Evolutionary conservation across 805 yeast genomes (phyloP).

Genomic region (Schwanniomyces occidentalis): DNA sequence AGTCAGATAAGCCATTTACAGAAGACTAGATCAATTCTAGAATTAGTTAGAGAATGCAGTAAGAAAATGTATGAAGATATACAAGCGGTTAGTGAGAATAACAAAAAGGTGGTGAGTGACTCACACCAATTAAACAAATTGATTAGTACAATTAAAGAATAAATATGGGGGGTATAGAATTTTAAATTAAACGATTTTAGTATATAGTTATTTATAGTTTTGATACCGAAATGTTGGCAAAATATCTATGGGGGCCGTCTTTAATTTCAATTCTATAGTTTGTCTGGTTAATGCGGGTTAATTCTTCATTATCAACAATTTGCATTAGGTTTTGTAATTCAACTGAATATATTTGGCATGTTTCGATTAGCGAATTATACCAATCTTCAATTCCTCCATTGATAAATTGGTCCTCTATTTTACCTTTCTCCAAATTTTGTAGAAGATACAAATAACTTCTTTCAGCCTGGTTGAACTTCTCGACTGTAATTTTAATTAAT

Average conservation of each 20-base stretch:
- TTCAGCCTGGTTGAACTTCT: constrained; percentile 9
- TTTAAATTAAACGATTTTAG: neutral
- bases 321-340: constrained; percentile 12
- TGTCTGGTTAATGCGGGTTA: neutral
- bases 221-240: constrained; percentile 19
- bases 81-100: constrained; percentile 15
- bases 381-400: constrained; percentile 10
- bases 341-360: constrained; percentile 15
- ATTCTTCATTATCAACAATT: neutral
- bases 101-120: constrained; percentile 12
- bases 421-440: constrained; percentile 2
- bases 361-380: constrained; percentile 18
- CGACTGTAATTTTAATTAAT: constrained; percentile 8
- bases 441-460: constrained; percentile 3
- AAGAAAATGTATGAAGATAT: constrained; percentile 28
- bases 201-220: neutral
- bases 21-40: constrained; percentile 30
- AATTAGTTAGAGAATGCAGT: constrained; percentile 28
- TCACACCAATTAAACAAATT: constrained; percentile 7
- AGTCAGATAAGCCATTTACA: constrained; percentile 20
- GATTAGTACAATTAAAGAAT: constrained; percentile 5
- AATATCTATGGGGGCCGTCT: constrained; percentile 24
- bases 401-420: neutral
- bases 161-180: neutral
- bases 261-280: constrained; percentile 10